Evolutionary conservation across 1,284 basidiomycete species (phyloP).

Genomic region (Ceratobasidium sp.): DNA sequence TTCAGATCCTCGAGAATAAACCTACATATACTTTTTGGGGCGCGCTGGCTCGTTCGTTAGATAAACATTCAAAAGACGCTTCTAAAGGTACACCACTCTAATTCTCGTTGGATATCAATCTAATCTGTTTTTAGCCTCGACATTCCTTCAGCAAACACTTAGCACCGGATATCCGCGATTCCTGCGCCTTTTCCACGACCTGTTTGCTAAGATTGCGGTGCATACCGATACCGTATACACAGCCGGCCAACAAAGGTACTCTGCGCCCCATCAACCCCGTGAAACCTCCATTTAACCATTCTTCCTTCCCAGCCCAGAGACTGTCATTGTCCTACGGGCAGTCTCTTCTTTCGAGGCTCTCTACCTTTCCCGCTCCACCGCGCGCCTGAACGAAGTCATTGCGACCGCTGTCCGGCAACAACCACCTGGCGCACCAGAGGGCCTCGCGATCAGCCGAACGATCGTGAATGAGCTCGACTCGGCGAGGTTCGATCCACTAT

Average conservation of each 20-base stretch:
- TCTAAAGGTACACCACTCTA: conserved; percentile 65
- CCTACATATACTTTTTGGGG: conserved; percentile 94
- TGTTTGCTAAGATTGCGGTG: conserved; percentile 93
- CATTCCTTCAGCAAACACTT: conserved; percentile 88
- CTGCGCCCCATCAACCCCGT: not conserved
- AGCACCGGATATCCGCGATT: conserved; percentile 86
- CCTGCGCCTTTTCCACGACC: conserved; percentile 91
- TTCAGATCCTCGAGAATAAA: conserved; percentile 83
- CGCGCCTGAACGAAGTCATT: conserved; percentile 81
- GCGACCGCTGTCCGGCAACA: conserved; percentile 68
- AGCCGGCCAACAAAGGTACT: conserved; percentile 80
- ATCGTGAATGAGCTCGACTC: conserved; percentile 92
- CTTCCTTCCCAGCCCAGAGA: conserved; percentile 75
- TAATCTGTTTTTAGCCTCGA: conserved; percentile 65
- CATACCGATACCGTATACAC: conserved; percentile 94
- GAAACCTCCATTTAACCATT: not conserved
- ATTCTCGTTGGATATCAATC: not conserved
- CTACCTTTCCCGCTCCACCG: conserved; percentile 86
- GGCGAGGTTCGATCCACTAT: conserved; percentile 90
- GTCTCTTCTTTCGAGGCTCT: conserved; percentile 83
- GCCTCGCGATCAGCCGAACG: conserved; percentile 76
- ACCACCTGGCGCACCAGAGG: conserved; percentile 81
- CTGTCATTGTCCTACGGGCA: conserved; percentile 84
- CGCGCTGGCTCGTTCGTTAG: conserved; percentile 79
- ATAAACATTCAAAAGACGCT: conserved; percentile 80